Percentiles rank a stretch among this genome's conserved stretches.
phyloP scores from a whole-genome alignment of 495 filamentous ascomycete genomes.

The Penicillium canescens region DNA sequence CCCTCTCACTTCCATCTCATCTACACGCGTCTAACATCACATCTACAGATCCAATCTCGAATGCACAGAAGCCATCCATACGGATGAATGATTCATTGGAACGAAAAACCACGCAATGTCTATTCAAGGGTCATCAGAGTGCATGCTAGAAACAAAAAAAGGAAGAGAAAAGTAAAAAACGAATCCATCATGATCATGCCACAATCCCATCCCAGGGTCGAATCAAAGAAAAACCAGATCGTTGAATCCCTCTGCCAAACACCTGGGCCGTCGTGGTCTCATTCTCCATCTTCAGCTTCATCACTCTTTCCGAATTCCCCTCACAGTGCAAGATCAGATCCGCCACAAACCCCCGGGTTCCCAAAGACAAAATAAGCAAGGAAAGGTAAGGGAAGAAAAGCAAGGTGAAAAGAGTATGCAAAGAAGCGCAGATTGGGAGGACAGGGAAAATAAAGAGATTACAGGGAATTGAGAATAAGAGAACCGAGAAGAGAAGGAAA shows the following conservation, averaged over 20 bases:
- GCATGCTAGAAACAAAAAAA: constrained; percentile 26
- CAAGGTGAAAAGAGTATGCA: constrained; percentile 10
- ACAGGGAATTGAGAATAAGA: constrained; percentile 12
- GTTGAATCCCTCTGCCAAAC: constrained; percentile 1
- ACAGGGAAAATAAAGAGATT: constrained; percentile 9
- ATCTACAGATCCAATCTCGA: not conserved
- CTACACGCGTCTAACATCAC: not conserved
- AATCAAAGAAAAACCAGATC: not conserved
- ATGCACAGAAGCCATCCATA: constrained; percentile 2
- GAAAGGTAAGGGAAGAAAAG: constrained; percentile 5
- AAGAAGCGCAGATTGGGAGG: constrained; percentile 6
- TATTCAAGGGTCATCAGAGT: constrained; percentile 29
- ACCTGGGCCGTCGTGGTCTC: constrained; percentile 15
- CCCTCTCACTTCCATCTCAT: not conserved
- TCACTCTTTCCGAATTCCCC: constrained; percentile 14
- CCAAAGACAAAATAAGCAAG: constrained; percentile 8
- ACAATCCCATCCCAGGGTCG: constrained; percentile 8
- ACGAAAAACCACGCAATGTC: constrained; percentile 24
- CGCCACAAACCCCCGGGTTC: constrained; percentile 1
- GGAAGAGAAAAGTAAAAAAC: constrained; percentile 5
- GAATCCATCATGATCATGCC: constrained; percentile 17
- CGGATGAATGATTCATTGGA: constrained; percentile 25
- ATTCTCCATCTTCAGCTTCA: constrained; percentile 11
- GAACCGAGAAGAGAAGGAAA: constrained; percentile 8
- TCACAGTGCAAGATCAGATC: constrained; percentile 13